These are phyloP conservation scores for Geosiphon pyriformis DNA, from an alignment of 192 early-diverging fungal genomes.

Conservation along the genomic window DNA sequence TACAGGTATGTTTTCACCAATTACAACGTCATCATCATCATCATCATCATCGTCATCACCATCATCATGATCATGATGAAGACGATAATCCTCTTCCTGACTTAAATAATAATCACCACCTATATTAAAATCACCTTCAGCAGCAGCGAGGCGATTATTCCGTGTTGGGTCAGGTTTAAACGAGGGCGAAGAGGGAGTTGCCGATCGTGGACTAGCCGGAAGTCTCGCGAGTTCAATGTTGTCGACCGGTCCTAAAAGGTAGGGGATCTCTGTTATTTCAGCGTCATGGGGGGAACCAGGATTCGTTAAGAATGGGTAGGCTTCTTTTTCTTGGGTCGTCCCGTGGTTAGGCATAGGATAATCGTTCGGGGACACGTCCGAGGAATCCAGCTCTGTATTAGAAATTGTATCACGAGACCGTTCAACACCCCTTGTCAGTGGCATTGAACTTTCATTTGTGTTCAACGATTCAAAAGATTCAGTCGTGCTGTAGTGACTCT, in stretches of 20 bases:
- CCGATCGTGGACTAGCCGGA: neutral
- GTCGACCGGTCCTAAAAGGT: neutral
- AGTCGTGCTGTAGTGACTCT: neutral
- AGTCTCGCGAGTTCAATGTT: neutral
- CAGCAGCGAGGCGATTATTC: neutral
- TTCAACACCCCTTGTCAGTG: neutral
- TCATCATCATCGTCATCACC: neutral
- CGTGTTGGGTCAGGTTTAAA: neutral
- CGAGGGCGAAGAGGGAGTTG: neutral
- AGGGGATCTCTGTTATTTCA: too few relatives aligned
- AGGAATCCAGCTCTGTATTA: neutral
- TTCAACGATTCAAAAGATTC: neutral
- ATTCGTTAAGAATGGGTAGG: neutral
- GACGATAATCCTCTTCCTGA: too few relatives aligned
- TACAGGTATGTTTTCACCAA: neutral
- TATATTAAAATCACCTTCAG: neutral
- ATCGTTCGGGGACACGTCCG: neutral
- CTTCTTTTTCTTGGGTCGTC: neutral
- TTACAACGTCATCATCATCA: neutral
- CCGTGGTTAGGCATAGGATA: neutral
- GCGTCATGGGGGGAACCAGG: neutral
- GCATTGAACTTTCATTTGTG: slow-evolving; percentile 4
- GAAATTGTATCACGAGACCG: neutral
- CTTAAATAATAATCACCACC: neutral
- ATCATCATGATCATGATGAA: too few relatives aligned